Percentiles rank a stretch among this genome's conserved stretches.
Conservation (phyloP, 106 monocot species). For the Allium cepa region DNA sequence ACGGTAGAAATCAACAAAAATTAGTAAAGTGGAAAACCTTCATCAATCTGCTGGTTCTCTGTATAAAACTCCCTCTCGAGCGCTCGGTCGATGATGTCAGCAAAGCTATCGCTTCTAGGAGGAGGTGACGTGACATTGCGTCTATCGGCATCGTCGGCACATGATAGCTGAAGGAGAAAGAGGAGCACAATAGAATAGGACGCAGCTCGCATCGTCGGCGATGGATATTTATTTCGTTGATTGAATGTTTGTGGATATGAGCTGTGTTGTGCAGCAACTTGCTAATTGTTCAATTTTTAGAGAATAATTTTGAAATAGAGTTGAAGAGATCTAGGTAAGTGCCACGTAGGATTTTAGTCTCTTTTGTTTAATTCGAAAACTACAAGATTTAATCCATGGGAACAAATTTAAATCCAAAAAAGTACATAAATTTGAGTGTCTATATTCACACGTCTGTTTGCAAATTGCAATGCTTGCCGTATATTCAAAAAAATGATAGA, state of each 20-base stretch:
- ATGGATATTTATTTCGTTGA: background rate
- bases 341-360: background rate
- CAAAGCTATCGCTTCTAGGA: constrained; percentile 53
- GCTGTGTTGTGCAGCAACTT: too few species aligned
- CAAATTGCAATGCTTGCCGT: too few species aligned
- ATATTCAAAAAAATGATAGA: too few species aligned
- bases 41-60: constrained; percentile 76
- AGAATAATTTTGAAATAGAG: background rate
- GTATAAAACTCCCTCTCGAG: constrained; percentile 91
- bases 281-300: background rate
- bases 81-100: constrained; percentile 92
- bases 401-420: too few species aligned
- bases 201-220: background rate
- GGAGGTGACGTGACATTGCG: constrained; percentile 21
- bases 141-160: constrained; percentile 10
- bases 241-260: too few species aligned
- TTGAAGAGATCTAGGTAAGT: background rate
- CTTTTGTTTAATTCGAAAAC: too few species aligned
- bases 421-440: too few species aligned
- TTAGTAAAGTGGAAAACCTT: constrained; percentile 42
- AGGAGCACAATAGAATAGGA: background rate
- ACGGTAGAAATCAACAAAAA: background rate
- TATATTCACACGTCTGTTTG: too few species aligned
- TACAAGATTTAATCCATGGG: too few species aligned
- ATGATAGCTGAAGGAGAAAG: background rate